Conservation (phyloP, 371 early-diverging fungal species). For the Mycotypha africana region DNA sequence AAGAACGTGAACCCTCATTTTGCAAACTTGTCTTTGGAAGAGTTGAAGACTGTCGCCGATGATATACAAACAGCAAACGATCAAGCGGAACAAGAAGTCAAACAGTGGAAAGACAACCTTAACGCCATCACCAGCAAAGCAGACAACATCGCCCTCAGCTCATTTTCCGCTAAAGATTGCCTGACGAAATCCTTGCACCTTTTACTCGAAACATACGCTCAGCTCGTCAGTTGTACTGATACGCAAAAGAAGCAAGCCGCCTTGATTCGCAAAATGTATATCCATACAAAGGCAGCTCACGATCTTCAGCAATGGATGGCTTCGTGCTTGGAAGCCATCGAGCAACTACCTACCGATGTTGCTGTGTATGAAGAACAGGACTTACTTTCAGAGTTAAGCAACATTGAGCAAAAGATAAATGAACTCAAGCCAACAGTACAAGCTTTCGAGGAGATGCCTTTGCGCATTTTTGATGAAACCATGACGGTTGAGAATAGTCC, state of each 20-base stretch:
- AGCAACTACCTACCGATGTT: slow-evolving; percentile 30
- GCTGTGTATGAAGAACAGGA: slow-evolving; percentile 38
- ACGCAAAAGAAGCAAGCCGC: slow-evolving; percentile 35
- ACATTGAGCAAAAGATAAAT: slow-evolving; percentile 28
- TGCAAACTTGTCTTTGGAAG: no score
- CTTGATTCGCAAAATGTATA: slow-evolving; percentile 31
- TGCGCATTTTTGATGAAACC: slow-evolving; percentile 21
- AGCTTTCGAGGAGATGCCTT: slow-evolving; percentile 33
- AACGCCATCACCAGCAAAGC: no score
- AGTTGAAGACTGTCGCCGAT: no score
- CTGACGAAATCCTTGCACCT: no score
- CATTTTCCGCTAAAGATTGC: no score
- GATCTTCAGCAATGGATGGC: slow-evolving; percentile 35
- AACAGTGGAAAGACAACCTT: no score
- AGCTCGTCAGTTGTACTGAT: no score
- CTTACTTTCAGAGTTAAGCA: slow-evolving; percentile 27
- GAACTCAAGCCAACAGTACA: slow-evolving; percentile 34
- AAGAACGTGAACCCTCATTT: no score
- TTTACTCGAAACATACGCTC: no score
- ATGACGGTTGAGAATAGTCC: slow-evolving; percentile 20
- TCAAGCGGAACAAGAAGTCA: no score
- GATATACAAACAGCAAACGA: no score
- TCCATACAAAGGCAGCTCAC: slow-evolving; percentile 38
- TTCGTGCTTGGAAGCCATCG: slow-evolving; percentile 33
- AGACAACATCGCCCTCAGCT: no score